Evolutionary conservation across 495 filamentous ascomycete genomes (phyloP).

Genomic region (Aspergillus baeticus): DNA sequence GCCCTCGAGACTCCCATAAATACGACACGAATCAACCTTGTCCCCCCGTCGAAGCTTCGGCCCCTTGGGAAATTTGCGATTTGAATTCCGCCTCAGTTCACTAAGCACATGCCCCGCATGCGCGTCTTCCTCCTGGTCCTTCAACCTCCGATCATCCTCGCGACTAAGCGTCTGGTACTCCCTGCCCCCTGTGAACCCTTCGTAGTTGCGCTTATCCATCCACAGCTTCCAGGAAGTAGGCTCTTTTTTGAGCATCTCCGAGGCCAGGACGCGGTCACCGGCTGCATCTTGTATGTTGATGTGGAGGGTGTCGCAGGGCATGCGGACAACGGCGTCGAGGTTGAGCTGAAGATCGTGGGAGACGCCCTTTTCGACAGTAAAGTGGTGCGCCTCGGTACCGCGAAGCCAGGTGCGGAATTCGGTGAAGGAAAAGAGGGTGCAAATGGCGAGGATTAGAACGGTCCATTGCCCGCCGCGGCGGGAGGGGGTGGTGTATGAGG

Average conservation of each 20-base stretch:
- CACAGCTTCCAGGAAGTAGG: constrained; percentile 77
- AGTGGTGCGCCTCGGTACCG: constrained; percentile 81
- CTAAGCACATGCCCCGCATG: constrained; percentile 54
- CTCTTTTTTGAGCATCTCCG: constrained; percentile 69
- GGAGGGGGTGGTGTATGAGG: constrained; percentile 81
- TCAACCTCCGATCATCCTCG: constrained; percentile 40
- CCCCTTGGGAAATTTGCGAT: constrained; percentile 64
- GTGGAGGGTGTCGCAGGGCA: constrained; percentile 85
- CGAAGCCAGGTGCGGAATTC: constrained; percentile 81
- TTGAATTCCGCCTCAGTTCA: constrained; percentile 37
- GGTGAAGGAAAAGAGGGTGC: constrained; percentile 66
- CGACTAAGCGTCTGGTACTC: constrained; percentile 55
- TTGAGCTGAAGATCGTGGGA: constrained; percentile 90
- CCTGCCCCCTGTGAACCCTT: constrained; percentile 49
- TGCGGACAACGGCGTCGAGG: constrained; percentile 87
- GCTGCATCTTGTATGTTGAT: constrained; percentile 97
- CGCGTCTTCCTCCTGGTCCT: constrained; percentile 49
- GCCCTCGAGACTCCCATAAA: constrained; percentile 85
- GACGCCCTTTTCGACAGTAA: constrained; percentile 91
- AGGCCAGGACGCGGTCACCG: constrained; percentile 87
- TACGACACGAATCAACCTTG: constrained; percentile 66
- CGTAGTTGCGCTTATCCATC: constrained; percentile 74
- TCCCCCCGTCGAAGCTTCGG: constrained; percentile 61
- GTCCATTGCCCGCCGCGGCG: constrained; percentile 90
- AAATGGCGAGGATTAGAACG: constrained; percentile 72